Conservation (phyloP, 2,329 filamentous ascomycete genomes). For the Phialophora expanda region DNA sequence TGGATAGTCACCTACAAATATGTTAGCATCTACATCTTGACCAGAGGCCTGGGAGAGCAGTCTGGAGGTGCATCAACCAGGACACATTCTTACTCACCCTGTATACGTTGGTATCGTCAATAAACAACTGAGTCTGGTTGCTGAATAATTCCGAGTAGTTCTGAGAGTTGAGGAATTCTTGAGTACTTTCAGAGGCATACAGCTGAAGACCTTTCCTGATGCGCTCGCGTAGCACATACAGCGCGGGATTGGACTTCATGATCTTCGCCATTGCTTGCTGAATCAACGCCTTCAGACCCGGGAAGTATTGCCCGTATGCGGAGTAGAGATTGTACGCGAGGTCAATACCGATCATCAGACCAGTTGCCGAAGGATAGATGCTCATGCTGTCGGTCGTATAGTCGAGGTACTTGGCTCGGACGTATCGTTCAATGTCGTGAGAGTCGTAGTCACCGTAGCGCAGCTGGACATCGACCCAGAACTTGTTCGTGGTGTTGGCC, state of each 20-base stretch:
- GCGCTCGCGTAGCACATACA: conserved; percentile 95
- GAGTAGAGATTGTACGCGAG: conserved; percentile 98
- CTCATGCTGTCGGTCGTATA: conserved; percentile 99
- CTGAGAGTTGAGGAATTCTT: conserved; percentile 98
- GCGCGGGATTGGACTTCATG: conserved; percentile 97
- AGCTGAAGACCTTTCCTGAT: conserved; percentile 97
- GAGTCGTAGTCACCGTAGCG: conserved; percentile 98
- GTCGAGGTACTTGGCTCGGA: conserved; percentile 96
- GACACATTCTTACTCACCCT: conserved; percentile 64
- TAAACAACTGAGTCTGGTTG: conserved; percentile 98
- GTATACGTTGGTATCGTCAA: conserved; percentile 98
- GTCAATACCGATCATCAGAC: conserved; percentile 97
- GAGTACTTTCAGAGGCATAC: conserved; percentile 97
- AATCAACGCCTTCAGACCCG: conserved; percentile 89
- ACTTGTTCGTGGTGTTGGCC: conserved; percentile 94
- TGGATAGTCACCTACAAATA: conserved; percentile 74
- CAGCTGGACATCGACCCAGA: conserved; percentile 97
- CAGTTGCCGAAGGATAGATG: conserved; percentile 95
- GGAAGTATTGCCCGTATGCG: conserved; percentile 98
- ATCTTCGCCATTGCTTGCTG: conserved; percentile 99
- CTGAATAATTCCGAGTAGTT: conserved; percentile 99
- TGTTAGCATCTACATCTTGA: neutral
- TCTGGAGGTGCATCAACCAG: neutral
- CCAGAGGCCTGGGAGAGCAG: neutral
- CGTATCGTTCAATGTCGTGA: conserved; percentile 97